Conservation (phyloP, 2,329 filamentous ascomycete species). For the Diaporthe citrichinensis region DNA sequence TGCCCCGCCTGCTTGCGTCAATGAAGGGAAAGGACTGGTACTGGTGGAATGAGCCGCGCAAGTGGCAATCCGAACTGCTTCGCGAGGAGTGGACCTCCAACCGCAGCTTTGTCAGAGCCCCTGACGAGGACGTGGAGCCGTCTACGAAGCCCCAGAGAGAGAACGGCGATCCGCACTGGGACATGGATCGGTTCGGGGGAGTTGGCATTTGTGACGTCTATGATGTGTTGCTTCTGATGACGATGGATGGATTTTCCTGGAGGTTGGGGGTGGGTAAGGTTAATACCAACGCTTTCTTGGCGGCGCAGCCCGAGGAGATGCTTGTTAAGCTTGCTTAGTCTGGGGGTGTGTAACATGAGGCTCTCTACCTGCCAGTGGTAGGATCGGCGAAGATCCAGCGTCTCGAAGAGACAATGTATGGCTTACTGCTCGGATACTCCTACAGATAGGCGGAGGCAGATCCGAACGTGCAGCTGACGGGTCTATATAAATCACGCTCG, state of each 20-base stretch:
- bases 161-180: slow-evolving; percentile 12
- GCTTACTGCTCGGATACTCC: no score
- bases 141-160: neutral
- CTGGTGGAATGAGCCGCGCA: neutral
- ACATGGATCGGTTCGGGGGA: neutral
- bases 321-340: neutral
- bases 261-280: neutral
- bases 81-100: neutral
- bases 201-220: neutral
- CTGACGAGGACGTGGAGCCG: neutral
- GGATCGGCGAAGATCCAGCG: no score
- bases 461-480: no score
- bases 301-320: slow-evolving; percentile 5
- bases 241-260: neutral
- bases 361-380: no score
- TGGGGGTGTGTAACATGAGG: neutral
- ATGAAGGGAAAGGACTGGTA: neutral
- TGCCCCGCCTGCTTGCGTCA: neutral
- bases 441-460: no score
- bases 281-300: neutral
- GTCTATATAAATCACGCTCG: no score
- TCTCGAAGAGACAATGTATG: no score
- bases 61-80: neutral
- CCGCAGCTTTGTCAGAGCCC: neutral
- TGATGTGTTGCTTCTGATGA: slow-evolving; percentile 1